Evolutionary conservation across 2,329 filamentous ascomycete species (phyloP), one percentile per base, ranked within the genome.

Genomic region (Neonectria punicea): DNA sequence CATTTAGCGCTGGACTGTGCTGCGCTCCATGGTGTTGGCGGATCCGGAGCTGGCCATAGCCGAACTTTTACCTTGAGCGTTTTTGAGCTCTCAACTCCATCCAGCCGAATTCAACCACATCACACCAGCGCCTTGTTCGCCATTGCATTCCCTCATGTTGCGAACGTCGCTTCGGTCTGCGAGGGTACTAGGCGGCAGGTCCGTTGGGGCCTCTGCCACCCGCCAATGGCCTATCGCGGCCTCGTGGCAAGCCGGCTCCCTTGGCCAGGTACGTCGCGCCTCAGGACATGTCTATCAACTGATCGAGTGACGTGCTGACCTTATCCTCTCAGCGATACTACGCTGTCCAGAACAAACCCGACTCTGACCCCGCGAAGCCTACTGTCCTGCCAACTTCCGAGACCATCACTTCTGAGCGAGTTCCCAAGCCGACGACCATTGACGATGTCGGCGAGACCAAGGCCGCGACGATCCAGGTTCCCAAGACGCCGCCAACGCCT

Each of bases 151-250:
- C 82, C 83, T 84, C 84, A 91, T 91, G 89, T 86, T 91, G 86
- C 89, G 88, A 84, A 87, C 87, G 80, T 90, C 88, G 80, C 82
- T 90, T 83, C 87, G 85, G 83, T 89, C 88, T 79, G 86, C 86
- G 77, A 87, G 84, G 84, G 83, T 84, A 75, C 80, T 89, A 78
- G 82, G 85, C 81, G 81, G 82, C 79, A 85, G 82, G 81, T 82
- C 86, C 76, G 74, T 82, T 78, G 82, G 82, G 79, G 82, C 85
- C 75, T 80, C 82, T 76, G 81, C 82, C 73, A 80, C 81, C 79
- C 86, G 84, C 78, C 87, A 89, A 89, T 89, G 87, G 87, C 85
- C 86, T 63, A 69, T 78, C 70, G 74, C 75, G 65, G 74, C 75
- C 58, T 75, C 78, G 70, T 75, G 75, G 74, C 78, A 71, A 70